Evolutionary conservation across 2,329 filamentous ascomycete genomes (phyloP), one percentile per base, ranked within the genome.

Genomic region (Neobulgaria alba): DNA sequence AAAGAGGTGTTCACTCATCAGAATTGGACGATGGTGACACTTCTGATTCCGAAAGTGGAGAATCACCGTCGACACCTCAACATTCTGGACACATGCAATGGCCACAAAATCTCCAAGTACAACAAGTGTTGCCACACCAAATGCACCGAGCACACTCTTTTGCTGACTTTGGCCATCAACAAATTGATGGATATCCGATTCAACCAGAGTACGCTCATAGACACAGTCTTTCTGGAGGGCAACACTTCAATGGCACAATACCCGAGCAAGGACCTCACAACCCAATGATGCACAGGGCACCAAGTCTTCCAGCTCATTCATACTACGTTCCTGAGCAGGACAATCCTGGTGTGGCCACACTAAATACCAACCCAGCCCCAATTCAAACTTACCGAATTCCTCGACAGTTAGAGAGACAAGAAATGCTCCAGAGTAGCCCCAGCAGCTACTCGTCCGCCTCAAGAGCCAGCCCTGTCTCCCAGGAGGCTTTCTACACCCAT

Each of bases 301-400:
- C 55, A 10, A 56, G 50, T 39, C 49, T 58, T n/a, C 55, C 57
- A 7, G 40, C 50, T 8, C 52, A 57, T 29, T 54, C 55, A 12
- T 60, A 60, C 34, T 82, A 77, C 51, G 67, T 79, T 20, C 71
- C 77, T 1, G 76, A 81, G 42, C 73, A 77, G 48, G 70, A 67
- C 55, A 79, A 79, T 51, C 75, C 76, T 8, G 73, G 71, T 10
- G 71, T 81, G 4, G 75, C 74, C 21, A 79, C 74, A 10, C 72
- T 79, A 68, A 75, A 72, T 58, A 68, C 73, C 9, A 68, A 67
- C 48, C 53, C 65, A 5, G 61, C 75, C 35, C 63, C 67, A n/a
- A 58, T 65, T 5, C 62, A 69, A 42, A 57, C 48, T 4, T 75
- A 75, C 57, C 71, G 74, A 37, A 48, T 57, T 38, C 52, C 55